Base-by-base conservation (phyloP, 1,284 basidiomycete genomes). In the Golubevia pallescens region DNA sequence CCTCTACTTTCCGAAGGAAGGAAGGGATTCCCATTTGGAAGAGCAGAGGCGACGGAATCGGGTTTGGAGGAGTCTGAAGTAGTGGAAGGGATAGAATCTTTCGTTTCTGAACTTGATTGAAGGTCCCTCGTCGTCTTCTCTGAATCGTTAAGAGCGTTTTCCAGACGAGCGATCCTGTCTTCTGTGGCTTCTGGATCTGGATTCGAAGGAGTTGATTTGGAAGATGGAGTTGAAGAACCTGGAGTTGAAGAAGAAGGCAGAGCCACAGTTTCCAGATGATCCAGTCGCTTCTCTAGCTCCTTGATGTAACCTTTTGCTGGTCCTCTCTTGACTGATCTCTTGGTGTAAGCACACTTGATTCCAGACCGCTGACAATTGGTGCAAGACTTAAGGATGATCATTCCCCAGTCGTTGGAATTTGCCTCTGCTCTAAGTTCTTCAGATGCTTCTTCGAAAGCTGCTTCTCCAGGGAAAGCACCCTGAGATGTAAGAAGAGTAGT, bases 291-390 rank as follows among this genome's bases (percentile, higher is more conserved):
- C 34, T 77, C 75, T 10, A 77, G 70, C 24, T 77, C 75, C 67
- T 77, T 77, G 63, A 77, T 75, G 57, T 77, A 77, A 13, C 73
- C 75, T 51, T 77, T 77, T 60, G 65, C 69, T 7, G 75, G 73
- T 8, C 73, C 73, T 14, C 75, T 68, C 58, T 77, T 77, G 58
- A 70, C 67, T 10, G 73, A 71, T 1, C 73, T 65, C 64, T 73
- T 75, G 62, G 66, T 66, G 67, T 75, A 77, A 7, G 62, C 62
- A 68, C 75, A 77, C 7, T 60, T 65, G 53, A 73, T 62, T 28
- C 70, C 68, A 57, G 65, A 67, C 19, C 75, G 68, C 10, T 64
- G 67, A 54, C 75, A 77, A 23, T 74, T 77, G 60, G 71, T 67
- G 65, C 75, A 77, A 2, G 75, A 70, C 60, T 74, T 72, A 1